Evolutionary conservation across 2,329 filamentous ascomycete genomes (phyloP).

Genomic region (Aspergillus flavus): DNA sequence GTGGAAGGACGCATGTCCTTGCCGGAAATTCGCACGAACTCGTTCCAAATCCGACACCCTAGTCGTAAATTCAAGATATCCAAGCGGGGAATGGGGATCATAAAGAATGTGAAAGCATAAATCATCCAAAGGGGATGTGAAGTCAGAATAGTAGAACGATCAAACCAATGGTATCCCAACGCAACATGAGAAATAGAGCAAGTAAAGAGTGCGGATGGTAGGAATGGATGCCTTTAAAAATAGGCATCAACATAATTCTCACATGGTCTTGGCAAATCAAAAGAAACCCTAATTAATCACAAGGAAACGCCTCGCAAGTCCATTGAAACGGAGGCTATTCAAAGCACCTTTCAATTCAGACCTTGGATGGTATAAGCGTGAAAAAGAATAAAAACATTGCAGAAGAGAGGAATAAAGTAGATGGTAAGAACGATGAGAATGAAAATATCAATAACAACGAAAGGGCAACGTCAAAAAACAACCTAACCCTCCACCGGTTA

Average conservation of each 20-base stretch:
- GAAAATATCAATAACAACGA: constrained; percentile 2
- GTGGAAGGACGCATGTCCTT: constrained; percentile 14
- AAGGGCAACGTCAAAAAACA: constrained; percentile 5
- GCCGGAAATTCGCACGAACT: constrained; percentile 2
- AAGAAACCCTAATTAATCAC: constrained; percentile 9
- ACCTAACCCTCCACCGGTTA: constrained; percentile 6
- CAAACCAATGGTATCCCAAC: constrained; percentile 25
- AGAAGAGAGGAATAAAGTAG: constrained; percentile 13
- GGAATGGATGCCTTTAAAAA: constrained; percentile 11
- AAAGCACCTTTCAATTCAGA: constrained; percentile 1
- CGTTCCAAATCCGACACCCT: neutral
- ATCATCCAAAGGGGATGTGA: constrained; percentile 18
- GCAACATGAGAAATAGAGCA: constrained; percentile 12
- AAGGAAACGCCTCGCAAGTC: constrained; percentile 15
- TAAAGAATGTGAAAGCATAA: constrained; percentile 7
- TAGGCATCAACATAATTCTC: constrained; percentile 17
- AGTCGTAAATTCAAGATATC: constrained; percentile 7
- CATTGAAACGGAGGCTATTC: neutral
- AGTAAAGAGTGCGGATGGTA: constrained; percentile 9
- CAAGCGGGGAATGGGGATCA: constrained; percentile 2
- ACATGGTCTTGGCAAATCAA: constrained; percentile 10
- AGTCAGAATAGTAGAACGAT: constrained; percentile 18
- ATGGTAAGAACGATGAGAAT: constrained; percentile 8
- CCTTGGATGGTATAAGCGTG: constrained; percentile 7
- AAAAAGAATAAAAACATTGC: neutral